Base-by-base conservation (phyloP, 2,329 filamentous ascomycete species). In the Ophiostoma angusticollis region DNA sequence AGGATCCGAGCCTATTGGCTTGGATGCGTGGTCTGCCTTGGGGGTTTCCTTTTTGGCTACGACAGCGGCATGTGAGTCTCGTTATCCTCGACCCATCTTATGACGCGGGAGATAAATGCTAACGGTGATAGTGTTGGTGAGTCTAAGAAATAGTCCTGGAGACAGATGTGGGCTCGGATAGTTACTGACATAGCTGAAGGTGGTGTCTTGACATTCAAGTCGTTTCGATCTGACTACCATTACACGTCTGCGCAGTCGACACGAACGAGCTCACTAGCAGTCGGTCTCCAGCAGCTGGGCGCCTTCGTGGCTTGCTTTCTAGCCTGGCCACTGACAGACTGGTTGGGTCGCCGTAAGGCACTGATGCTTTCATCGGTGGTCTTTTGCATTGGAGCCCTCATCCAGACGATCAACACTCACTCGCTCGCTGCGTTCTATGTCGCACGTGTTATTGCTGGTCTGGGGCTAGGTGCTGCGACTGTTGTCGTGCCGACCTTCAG, bases 281-380 rank as follows among this genome's bases (percentile, higher is more conserved):
- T 64, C 14, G 78, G 83, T 53, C 84, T 83, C 49, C 76, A 69
- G 3, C 59, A 78, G 39, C 62, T 84, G 39, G 74, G 72, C 42
- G 75, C 77, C 0, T 70, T 66, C n/a, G 35, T 37, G 79, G 83
- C 52, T 75, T 84, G 71, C 72, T 84, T 30, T 67, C 78, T 18
- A 67, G 83, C 5, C 68, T 82, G 47, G 56, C 63, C 31, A 50
- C 57, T 22, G 79, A 78, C 11, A 65, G 34, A 35, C 31, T 31
- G 41, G 3, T 31, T 40, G 12, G 40, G 40, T 22, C 40, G 40
- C 6, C 36, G 36, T 8, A 27, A 31, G 16, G 23, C 32, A 19
- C 36, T 42, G 21, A 36, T 42, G 27, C 34, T 42, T 9, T 37
- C 37, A 2, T 27, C 37, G 21, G 16, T 35, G 14, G 33, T 37